These are phyloP conservation scores for Ophiostoma perfectum DNA, from an alignment of 2,329 filamentous ascomycete species.

Conservation along the genomic window DNA sequence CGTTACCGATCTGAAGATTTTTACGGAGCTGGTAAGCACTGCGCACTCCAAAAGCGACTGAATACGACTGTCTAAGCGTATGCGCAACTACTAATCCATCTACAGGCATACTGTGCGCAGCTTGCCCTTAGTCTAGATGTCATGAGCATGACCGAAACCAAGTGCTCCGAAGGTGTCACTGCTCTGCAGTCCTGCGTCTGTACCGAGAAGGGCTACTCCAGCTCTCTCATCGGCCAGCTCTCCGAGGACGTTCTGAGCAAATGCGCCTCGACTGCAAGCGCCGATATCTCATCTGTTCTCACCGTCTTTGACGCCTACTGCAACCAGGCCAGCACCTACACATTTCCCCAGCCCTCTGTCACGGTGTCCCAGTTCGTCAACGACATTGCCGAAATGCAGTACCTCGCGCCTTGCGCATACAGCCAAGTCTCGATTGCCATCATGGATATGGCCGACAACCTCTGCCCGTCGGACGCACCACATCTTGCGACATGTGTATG, in stretches of 20 bases:
- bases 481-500: constrained; percentile 48
- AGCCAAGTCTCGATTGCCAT: constrained; percentile 38
- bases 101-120: constrained; percentile 47
- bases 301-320: constrained; percentile 46
- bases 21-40: constrained; percentile 37
- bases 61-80: neutral
- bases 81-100: neutral
- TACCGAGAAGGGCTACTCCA: constrained; percentile 41
- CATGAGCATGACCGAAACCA: constrained; percentile 38
- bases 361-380: constrained; percentile 46
- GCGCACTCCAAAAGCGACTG: no score
- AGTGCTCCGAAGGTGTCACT: constrained; percentile 41
- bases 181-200: constrained; percentile 50
- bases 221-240: constrained; percentile 37
- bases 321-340: constrained; percentile 36
- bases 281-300: constrained; percentile 45
- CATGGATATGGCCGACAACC: constrained; percentile 32
- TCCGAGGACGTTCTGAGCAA: constrained; percentile 38
- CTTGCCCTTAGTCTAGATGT: constrained; percentile 43
- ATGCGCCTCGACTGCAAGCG: constrained; percentile 44
- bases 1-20: constrained; percentile 43
- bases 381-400: constrained; percentile 41
- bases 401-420: constrained; percentile 42
- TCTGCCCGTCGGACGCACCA: constrained; percentile 31
- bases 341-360: constrained; percentile 42